Base-by-base conservation (phyloP, 305 asterid species). In the Rubia tinctorum region DNA sequence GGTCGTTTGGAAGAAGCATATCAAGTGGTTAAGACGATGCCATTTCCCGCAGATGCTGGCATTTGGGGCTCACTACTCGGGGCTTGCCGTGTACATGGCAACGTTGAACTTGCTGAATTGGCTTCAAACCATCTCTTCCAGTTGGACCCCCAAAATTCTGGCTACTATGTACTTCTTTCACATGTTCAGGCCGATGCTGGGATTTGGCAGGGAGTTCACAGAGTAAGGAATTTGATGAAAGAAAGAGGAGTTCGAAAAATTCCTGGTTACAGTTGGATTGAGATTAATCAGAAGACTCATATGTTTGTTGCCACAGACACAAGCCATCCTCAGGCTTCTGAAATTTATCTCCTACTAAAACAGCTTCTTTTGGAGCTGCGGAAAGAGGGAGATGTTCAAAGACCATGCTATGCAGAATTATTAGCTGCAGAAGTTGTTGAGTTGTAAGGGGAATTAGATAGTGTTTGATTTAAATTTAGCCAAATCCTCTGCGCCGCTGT, bases 1-100 rank as follows among this genome's bases (percentile, higher is more conserved):
- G 97, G 96, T 44, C 79, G 81, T 68, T 27, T 93, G 55, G 77
- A 77, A 69, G 94, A 88, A 73, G 92, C 98, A 1, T 78, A 77
- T 58, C 63, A 74, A 61, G 77, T 88, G 39, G 78, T 89, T 18
- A 72, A 72, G 65, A 76, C 73, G 34, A 91, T 91, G 96, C 97
- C 93, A 9, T 90, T 85, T 75, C 64, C 82, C 66, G 91, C 97
- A 7, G 98, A 90, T 73, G 96, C 96, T 8, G 94, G 96, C 53
- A 81, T 90, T 40, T 93, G 98, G 98, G 98, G 97, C 6, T 81
- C 98, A 0, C 63, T 93, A 53, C 87, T 93, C 12, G 97, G 97
- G 56, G 93, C 96, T 53, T 88, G 91, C 73, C 87, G 94, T 25
- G 81, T 87, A 27, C 96, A 93, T 84, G 91, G 94, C 68, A 80